Evolutionary conservation across 805 yeast genomes (phyloP).

Genomic region (Candida rishiriensis): DNA sequence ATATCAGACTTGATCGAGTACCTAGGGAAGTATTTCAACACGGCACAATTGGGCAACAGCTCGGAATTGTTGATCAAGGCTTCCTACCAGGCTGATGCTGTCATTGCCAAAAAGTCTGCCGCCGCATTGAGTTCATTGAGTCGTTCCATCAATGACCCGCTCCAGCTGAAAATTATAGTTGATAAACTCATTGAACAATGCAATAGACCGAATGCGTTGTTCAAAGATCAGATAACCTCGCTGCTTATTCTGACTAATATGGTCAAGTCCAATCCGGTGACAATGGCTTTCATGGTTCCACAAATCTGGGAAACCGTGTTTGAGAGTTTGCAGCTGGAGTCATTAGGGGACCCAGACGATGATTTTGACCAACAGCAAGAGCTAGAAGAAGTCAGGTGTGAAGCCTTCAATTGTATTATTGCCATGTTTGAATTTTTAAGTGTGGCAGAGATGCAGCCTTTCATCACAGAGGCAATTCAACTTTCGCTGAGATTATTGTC

Average conservation of each 20-base stretch:
- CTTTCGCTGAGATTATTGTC: slow-evolving; percentile 30
- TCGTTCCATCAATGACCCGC: slow-evolving; percentile 16
- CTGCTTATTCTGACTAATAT: slow-evolving; percentile 17
- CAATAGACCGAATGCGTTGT: background rate
- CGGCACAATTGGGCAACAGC: slow-evolving; percentile 17
- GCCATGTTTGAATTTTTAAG: slow-evolving; percentile 37
- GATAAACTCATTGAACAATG: background rate
- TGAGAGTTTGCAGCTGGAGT: slow-evolving; percentile 11
- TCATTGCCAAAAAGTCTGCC: slow-evolving; percentile 42
- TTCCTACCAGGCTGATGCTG: slow-evolving; percentile 37
- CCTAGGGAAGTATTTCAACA: slow-evolving; percentile 30
- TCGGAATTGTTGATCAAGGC: slow-evolving; percentile 31
- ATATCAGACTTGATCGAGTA: slow-evolving; percentile 50
- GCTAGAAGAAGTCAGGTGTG: slow-evolving; percentile 40
- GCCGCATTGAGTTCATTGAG: slow-evolving; percentile 36
- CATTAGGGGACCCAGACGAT: slow-evolving; percentile 24
- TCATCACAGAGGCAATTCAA: slow-evolving; percentile 25
- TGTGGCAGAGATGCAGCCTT: slow-evolving; percentile 26
- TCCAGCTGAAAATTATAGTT: slow-evolving; percentile 20
- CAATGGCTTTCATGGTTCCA: slow-evolving; percentile 14
- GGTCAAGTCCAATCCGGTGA: slow-evolving; percentile 24
- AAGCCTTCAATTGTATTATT: slow-evolving; percentile 38
- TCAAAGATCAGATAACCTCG: slow-evolving; percentile 12
- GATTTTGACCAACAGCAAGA: slow-evolving; percentile 31
- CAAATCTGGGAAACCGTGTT: slow-evolving; percentile 12